Evolutionary conservation across 176 grass and related monocot species (phyloP).

Genomic region (Musa beccarii): DNA sequence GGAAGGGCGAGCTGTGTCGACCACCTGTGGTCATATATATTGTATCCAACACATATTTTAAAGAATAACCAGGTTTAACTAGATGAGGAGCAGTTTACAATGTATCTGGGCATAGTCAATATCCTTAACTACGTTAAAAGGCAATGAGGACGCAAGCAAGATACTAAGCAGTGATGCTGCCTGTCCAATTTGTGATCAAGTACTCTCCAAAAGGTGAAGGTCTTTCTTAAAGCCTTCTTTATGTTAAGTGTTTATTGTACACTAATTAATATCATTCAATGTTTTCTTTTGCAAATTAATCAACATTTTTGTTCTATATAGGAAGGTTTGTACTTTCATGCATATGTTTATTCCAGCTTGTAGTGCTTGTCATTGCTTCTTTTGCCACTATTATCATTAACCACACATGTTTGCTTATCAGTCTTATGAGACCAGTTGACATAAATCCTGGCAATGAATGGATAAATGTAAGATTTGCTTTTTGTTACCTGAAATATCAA

Average conservation of each 20-base stretch:
- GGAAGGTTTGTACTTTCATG: background rate
- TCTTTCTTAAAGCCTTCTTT: background rate
- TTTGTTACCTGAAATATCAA: background rate
- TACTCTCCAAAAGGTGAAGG: conserved; percentile 74
- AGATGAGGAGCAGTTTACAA: background rate
- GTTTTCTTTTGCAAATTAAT: background rate
- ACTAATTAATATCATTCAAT: background rate
- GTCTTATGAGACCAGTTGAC: conserved; percentile 63
- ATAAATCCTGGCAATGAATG: conserved; percentile 78
- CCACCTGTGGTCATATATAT: conserved; percentile 79
- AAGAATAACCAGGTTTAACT: background rate
- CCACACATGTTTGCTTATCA: conserved; percentile 29
- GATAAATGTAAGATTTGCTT: conserved; percentile 57
- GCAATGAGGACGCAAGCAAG: conserved; percentile 82
- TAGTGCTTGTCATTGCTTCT: background rate
- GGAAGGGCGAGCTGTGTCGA: conserved; percentile 70
- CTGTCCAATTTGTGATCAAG: conserved; percentile 90
- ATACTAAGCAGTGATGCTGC: conserved; percentile 66
- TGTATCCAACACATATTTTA: conserved; percentile 46
- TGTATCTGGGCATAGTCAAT: background rate
- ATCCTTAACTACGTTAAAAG: conserved; percentile 30
- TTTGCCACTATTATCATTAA: conserved; percentile 20
- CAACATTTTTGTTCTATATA: background rate
- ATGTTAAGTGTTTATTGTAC: background rate
- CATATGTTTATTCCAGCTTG: background rate